phyloP scores from a whole-genome alignment of 345 rosid species.

The Linum lewisii region DNA sequence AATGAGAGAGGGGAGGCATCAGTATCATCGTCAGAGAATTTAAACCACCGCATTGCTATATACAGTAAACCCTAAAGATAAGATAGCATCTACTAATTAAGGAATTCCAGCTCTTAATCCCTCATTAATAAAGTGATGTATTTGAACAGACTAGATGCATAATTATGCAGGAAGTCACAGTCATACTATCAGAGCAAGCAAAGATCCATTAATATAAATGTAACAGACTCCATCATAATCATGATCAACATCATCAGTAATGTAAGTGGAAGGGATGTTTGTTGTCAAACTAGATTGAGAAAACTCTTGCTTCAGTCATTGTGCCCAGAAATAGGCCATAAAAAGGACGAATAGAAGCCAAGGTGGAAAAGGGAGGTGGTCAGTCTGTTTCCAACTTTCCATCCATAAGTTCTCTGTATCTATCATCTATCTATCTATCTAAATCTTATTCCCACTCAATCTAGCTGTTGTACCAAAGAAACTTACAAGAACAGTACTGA shows the following conservation, averaged over 20 bases:
- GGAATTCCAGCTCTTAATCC: not conserved
- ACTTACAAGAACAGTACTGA: not conserved
- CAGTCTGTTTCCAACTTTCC: not conserved
- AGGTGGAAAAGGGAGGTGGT: not conserved
- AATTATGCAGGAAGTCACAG: not conserved
- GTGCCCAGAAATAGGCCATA: not conserved
- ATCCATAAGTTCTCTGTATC: not conserved
- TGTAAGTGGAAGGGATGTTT: not conserved
- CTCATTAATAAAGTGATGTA: not conserved
- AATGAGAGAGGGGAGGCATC: not conserved
- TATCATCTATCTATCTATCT: not conserved
- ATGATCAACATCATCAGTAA: not conserved
- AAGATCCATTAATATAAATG: not conserved
- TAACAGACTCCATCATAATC: not conserved
- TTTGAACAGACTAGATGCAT: not conserved
- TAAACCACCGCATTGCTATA: not conserved
- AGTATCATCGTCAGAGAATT: not conserved
- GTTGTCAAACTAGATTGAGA: not conserved
- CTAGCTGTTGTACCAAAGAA: not conserved
- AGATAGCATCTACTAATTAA: not conserved
- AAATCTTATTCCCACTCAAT: not conserved
- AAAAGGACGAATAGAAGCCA: not conserved
- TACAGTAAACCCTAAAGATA: not conserved
- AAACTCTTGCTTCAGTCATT: not conserved
- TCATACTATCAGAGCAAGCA: not conserved